These are phyloP conservation scores for Kwoniella newhampshirensis DNA, from an alignment of 768 basidiomycete species.

Conservation along the genomic window DNA sequence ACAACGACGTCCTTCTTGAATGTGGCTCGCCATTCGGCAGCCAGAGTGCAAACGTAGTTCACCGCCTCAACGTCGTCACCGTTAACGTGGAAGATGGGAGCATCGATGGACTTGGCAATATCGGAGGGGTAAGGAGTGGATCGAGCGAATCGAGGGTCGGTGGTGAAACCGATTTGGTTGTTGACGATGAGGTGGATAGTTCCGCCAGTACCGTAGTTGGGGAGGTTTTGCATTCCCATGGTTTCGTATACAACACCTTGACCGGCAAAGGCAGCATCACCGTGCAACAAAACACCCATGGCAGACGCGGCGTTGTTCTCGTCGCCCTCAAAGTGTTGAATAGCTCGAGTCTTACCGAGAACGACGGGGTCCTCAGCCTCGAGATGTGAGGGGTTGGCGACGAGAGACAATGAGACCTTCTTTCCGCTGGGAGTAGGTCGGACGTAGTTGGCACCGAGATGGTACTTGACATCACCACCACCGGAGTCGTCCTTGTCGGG, in stretches of 20 bases:
- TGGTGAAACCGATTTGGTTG: slow-evolving; percentile 99
- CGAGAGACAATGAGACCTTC: slow-evolving; percentile 93
- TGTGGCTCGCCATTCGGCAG: slow-evolving; percentile 95
- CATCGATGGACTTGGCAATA: slow-evolving; percentile 95
- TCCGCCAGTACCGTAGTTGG: slow-evolving; percentile 93
- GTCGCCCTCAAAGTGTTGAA: slow-evolving; percentile 91
- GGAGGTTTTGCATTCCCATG: slow-evolving; percentile 95
- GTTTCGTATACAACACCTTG: slow-evolving; percentile 99
- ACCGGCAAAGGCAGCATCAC: slow-evolving; percentile 97
- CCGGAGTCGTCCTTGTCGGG: slow-evolving; percentile 69
- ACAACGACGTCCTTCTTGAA: slow-evolving; percentile 99
- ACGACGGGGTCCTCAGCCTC: slow-evolving; percentile 98
- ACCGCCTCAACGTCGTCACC: slow-evolving; percentile 98
- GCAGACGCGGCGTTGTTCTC: slow-evolving; percentile 76
- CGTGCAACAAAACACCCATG: slow-evolving; percentile 93
- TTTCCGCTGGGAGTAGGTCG: slow-evolving; percentile 97
- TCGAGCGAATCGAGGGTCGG: slow-evolving; percentile 93
- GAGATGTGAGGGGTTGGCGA: slow-evolving; percentile 97
- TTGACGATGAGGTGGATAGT: slow-evolving; percentile 98
- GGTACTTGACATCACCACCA: slow-evolving; percentile 97
- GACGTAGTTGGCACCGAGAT: slow-evolving; percentile 97
- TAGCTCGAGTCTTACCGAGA: slow-evolving; percentile 96
- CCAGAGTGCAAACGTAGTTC: slow-evolving; percentile 96
- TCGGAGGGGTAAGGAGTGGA: slow-evolving; percentile 98
- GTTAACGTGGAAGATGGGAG: slow-evolving; percentile 99